Evolutionary conservation across 768 basidiomycete species (phyloP), one percentile per base, ranked within the genome.

Genomic region (Austroboletus festivus): DNA sequence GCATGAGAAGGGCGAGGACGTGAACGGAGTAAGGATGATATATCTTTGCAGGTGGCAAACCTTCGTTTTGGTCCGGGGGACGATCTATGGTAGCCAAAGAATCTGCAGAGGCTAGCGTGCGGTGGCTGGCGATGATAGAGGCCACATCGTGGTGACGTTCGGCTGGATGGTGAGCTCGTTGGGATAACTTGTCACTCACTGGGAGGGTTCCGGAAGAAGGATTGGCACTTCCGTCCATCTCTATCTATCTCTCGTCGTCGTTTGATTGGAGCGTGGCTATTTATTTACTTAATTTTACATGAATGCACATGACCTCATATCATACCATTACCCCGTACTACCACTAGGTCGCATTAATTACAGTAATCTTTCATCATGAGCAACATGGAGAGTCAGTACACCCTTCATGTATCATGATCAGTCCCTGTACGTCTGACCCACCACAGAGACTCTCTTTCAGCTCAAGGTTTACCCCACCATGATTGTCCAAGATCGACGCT

Each of bases 391-490:
- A 95, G 93, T 92, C 63, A 77, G 93, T 70, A 15, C 20, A 24
- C 16, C 30, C 38, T 10, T 1, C 21, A n/a, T n/a, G n/a, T n/a
- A n/a, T n/a, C n/a, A 23, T 22, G 28, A 12, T 26, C 39, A 6
- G 21, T 22, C 44, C 5, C 13, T 20, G n/a, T 16, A 22, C 35
- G 48, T 26, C 47, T 44, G 47, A 50, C 42, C 23, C 47, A 18
- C 49, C 57, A 5, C 67, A 99, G 95, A 98, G 73, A 93, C 91
- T 24, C 78, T 98, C n/a, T 99, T 99, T 64, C 92, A 97, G 71
- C 87, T 99, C 60, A 99, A 99, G 81, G 95, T 93, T 50, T 40
- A 68, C 53, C 47, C 44, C 39, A 42, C 50, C 28, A 18, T 50
- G 33, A 52, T 44, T 48, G 23, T 44, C 39, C 40, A 44, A 49